Conservation (phyloP, 805 yeast genomes). For the Sugiyamaella lignohabitans region DNA sequence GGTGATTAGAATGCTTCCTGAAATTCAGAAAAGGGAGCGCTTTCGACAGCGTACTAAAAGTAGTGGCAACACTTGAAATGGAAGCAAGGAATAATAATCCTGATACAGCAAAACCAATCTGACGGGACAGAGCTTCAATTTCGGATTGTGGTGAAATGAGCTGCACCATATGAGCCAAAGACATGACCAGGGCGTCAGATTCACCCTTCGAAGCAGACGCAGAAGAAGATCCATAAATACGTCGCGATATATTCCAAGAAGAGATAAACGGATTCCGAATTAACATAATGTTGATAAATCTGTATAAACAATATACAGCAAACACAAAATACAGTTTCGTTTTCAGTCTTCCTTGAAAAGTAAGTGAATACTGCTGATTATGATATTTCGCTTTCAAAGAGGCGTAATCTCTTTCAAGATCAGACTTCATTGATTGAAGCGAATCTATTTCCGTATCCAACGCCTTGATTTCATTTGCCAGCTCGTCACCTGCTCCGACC, state of each 20-base stretch:
- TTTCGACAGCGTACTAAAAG: slow-evolving; percentile 28
- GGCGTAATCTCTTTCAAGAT: slow-evolving; percentile 30
- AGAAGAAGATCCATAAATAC: background rate
- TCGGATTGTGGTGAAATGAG: slow-evolving; percentile 18
- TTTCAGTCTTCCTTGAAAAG: slow-evolving; percentile 30
- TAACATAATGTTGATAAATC: slow-evolving; percentile 31
- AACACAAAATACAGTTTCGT: slow-evolving; percentile 27
- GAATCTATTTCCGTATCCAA: slow-evolving; percentile 32
- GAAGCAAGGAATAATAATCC: slow-evolving; percentile 34
- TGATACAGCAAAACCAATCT: slow-evolving; percentile 35
- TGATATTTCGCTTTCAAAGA: slow-evolving; percentile 21
- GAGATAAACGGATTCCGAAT: slow-evolving; percentile 25
- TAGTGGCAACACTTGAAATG: slow-evolving; percentile 33
- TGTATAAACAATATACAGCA: slow-evolving; percentile 37
- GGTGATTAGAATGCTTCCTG: background rate
- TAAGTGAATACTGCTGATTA: slow-evolving; percentile 24
- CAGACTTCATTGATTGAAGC: slow-evolving; percentile 27
- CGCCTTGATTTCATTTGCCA: slow-evolving; percentile 16
- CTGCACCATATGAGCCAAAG: slow-evolving; percentile 22
- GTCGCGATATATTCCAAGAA: background rate
- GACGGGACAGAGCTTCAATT: slow-evolving; percentile 34
- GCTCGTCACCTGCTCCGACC: slow-evolving; percentile 19
- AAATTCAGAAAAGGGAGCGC: slow-evolving; percentile 25
- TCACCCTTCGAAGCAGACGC: background rate
- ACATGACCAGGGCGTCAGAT: slow-evolving; percentile 24